A percentile compares a stretch with the other conserved stretches of the same genome.
Evolutionary conservation across 2,329 filamentous ascomycete genomes (phyloP).

Genomic region (Sporothrix humicola): DNA sequence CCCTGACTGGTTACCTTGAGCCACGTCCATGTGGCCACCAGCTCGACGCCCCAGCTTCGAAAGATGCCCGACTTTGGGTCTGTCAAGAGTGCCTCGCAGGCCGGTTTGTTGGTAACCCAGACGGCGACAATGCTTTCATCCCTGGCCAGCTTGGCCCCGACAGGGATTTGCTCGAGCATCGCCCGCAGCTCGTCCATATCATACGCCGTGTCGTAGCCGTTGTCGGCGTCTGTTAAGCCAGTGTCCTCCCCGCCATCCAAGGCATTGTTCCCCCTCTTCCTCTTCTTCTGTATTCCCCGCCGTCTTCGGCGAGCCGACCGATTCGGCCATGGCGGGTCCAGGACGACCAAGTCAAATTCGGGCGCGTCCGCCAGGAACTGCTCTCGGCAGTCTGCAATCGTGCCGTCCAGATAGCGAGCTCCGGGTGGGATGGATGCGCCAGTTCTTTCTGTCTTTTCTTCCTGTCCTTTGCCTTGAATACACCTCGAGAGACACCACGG

Average conservation of each 20-base stretch:
- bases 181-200: constrained; percentile 53
- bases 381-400: constrained; percentile 50
- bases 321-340: constrained; percentile 85
- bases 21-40: constrained; percentile 77
- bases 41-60: constrained; percentile 67
- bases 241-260: not conserved
- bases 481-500: constrained; percentile 54
- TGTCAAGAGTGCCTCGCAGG: constrained; percentile 61
- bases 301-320: constrained; percentile 62
- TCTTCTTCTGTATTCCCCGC: constrained; percentile 53
- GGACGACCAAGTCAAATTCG: constrained; percentile 69
- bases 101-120: constrained; percentile 78
- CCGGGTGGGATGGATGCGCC: constrained; percentile 48
- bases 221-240: not conserved
- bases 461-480: not conserved
- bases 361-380: constrained; percentile 51
- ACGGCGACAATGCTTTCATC: constrained; percentile 67
- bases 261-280: constrained; percentile 50
- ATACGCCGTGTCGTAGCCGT: constrained; percentile 51
- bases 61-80: constrained; percentile 62
- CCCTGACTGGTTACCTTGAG: constrained; percentile 71
- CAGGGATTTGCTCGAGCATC: constrained; percentile 61
- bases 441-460: constrained; percentile 9
- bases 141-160: constrained; percentile 57
- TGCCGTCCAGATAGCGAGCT: constrained; percentile 56